Evolutionary conservation across 805 yeast genomes (phyloP), one percentile per base, ranked within the genome.

Genomic region (Nakazawaea wyomingensis): DNA sequence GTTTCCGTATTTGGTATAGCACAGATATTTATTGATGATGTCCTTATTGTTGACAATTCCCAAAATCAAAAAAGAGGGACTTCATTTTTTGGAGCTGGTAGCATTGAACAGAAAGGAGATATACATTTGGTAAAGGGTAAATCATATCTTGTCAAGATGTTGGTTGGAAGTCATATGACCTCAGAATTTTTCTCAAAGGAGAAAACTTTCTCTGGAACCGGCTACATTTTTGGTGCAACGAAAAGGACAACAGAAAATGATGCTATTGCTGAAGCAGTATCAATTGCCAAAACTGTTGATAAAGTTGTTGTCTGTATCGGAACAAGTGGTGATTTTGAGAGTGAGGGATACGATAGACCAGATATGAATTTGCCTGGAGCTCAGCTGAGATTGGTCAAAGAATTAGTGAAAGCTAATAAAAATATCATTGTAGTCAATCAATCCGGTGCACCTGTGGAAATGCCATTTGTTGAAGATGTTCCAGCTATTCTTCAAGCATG

Each of bases 1-100:
- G 57, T 73, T 42, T 57, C 74, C n/a, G 71, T 71, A 28, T 52
- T 64, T 37, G 85, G 85, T 20, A 72, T 81, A 28, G 82, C 77
- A 22, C 69, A 68, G 54, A 45, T 80, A 18, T 80, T 66, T 49
- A 54, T 79, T 38, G 70, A 80, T 50, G 82, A 60, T 45, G 51
- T 72, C 52, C 58, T 77, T 39, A 61, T 80, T 24, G 73, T 77
- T 40, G 82, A 79, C 56, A 78, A 79, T 61, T 69, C 65, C 50
- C 71, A 76, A 34, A 56, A 66, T 18, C 85, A 80, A 61, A 60
- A 49, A 2, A 52, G 52, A 26, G 85, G 83, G n/a, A 59, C 61
- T 29, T 60, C 71, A 4, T 78, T 76, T 63, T 76, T 76, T 57
- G 74, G 74, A 11, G 52, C 62, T 60, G 71, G 70, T 31, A 65